Evolutionary conservation across 2,329 filamentous ascomycete species (phyloP), one percentile per base, ranked within the genome.

Genomic region (Alternaria triticina): DNA sequence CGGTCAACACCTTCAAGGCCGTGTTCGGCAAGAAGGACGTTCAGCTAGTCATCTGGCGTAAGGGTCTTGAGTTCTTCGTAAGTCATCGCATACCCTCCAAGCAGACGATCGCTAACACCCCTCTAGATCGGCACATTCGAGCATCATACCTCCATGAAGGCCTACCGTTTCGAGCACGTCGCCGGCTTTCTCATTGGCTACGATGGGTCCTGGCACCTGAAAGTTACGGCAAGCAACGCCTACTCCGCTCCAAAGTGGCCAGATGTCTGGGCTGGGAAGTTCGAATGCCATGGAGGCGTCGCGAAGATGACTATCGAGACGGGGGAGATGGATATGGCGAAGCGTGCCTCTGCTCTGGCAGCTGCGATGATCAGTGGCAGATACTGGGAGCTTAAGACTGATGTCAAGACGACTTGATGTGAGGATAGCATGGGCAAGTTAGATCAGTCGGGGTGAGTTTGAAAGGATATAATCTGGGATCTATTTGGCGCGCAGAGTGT

Each of bases 41-140:
- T 1, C 70, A 67, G 22, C 57, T 72, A 0, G 66, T 73, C 2
- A 50, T 73, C 10, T 72, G 71, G 68, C 65, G 68, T 13, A 72
- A 70, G 15, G 70, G 71, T 2, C 20, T 62, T 1, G 68, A 71
- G 9, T 68, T 68, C 46, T 62, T 73, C 5, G 70, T 68, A 55
- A 46, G 67, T 65, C n/a, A 25, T 56, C 12, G 7, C 20, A 7
- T 17, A 20, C 22, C 25, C 13, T 2, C 27, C 8, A 11, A 11
- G 22, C 6, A 6, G 22, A 25, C 7, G 1, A 0, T 2, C 12
- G 12, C n/a, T 62, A 1, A 65, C 28, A 5, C 13, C 33, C 15
- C 5, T 12, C 3, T 9, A 72, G 69, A 59, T 68, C 2, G 69
- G 70, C 3, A 63, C 52, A 1, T 72, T 61, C 47, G 62, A 68